Evolutionary conservation across 371 early-diverging fungal genomes (phyloP).

Genomic region (Lichtheimia ramosa): DNA sequence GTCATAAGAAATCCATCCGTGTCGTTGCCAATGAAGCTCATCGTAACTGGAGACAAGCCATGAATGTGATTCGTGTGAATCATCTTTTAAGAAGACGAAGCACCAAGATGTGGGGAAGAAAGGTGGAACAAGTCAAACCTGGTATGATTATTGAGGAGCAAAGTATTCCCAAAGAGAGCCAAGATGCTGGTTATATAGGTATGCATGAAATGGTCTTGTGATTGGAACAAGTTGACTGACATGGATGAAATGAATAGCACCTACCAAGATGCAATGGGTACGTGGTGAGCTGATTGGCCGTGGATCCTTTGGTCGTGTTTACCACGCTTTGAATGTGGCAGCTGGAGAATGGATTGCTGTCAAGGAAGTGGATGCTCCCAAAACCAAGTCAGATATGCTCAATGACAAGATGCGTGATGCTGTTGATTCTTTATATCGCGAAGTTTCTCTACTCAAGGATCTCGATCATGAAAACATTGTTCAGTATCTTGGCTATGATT

Average conservation of each 20-base stretch:
- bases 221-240: not conserved
- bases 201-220: slow-evolving; percentile 17
- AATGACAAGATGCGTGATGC: slow-evolving; percentile 34
- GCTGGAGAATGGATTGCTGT: slow-evolving; percentile 95
- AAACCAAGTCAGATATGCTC: slow-evolving; percentile 48
- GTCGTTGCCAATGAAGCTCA: slow-evolving; percentile 56
- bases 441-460: slow-evolving; percentile 50
- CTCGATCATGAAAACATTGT: slow-evolving; percentile 93
- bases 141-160: slow-evolving; percentile 27
- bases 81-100: slow-evolving; percentile 48
- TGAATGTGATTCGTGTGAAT: slow-evolving; percentile 36
- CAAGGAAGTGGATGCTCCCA: slow-evolving; percentile 92
- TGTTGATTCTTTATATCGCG: slow-evolving; percentile 39
- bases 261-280: slow-evolving; percentile 68
- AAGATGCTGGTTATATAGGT: slow-evolving; percentile 11
- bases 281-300: slow-evolving; percentile 92
- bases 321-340: slow-evolving; percentile 82
- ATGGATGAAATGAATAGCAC: slow-evolving; percentile 7
- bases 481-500: slow-evolving; percentile 79
- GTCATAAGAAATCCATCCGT: slow-evolving; percentile 64
- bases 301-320: slow-evolving; percentile 97
- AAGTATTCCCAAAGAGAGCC: slow-evolving; percentile 3
- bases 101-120: slow-evolving; percentile 67
- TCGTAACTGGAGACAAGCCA: slow-evolving; percentile 39
- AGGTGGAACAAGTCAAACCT: slow-evolving; percentile 57